Conservation (phyloP, 306 rosid species). For the Citrullus amarus region DNA sequence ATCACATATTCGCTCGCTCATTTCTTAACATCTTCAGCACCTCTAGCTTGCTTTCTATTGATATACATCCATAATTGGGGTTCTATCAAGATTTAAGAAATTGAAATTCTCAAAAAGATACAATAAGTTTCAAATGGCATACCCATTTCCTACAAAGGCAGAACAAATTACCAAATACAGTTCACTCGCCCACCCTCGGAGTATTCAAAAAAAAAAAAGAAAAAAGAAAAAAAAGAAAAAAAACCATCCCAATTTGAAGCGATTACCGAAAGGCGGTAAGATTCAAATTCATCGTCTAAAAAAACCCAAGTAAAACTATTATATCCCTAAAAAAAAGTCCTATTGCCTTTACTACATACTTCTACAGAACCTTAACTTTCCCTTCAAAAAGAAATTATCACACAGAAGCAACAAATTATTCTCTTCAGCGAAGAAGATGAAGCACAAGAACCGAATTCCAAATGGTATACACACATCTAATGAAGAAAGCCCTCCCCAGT, state of each 20-base stretch:
- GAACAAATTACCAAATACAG: not conserved
- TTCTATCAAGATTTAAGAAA: not conserved
- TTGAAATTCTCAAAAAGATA: not conserved
- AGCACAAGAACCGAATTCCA: not conserved
- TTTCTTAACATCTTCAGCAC: not conserved
- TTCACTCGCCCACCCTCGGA: not conserved
- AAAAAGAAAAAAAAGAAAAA: not conserved
- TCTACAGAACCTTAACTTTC: not conserved
- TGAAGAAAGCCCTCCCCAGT: not conserved
- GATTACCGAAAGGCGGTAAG: not conserved
- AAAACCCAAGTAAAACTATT: not conserved
- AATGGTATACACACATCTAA: not conserved
- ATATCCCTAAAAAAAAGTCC: not conserved
- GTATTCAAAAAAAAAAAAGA: not conserved
- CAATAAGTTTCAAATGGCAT: not conserved
- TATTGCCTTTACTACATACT: not conserved
- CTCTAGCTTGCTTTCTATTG: not conserved
- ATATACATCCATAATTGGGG: not conserved
- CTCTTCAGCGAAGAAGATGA: not conserved
- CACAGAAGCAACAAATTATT: not conserved
- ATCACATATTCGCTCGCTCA: not conserved
- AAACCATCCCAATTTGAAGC: not conserved
- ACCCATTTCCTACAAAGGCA: not conserved
- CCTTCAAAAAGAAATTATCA: not conserved
- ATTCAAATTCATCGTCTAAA: not conserved